phyloP scores from a whole-genome alignment of 2,329 filamentous ascomycete species.

The Paraphaeosphaeria sporulosa region DNA sequence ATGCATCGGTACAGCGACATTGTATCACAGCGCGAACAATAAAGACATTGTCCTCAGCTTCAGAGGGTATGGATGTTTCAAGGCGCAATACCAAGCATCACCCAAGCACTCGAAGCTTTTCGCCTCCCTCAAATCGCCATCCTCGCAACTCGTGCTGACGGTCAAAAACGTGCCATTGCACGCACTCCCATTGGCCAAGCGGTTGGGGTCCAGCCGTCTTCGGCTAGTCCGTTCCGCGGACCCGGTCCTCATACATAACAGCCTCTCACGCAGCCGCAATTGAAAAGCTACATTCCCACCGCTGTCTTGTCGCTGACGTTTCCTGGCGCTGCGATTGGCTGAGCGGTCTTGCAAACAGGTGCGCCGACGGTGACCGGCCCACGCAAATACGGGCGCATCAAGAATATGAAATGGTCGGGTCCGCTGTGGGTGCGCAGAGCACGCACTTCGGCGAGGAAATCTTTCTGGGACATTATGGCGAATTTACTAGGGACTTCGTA shows the following conservation, averaged over 20 bases:
- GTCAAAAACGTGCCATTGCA: background rate
- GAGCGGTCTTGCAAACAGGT: background rate
- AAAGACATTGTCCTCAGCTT: background rate
- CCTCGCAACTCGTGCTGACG: constrained; percentile 2
- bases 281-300: background rate
- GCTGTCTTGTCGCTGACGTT: background rate
- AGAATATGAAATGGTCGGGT: background rate
- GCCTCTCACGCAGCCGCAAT: constrained; percentile 7
- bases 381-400: background rate
- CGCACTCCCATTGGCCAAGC: background rate
- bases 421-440: constrained; percentile 3
- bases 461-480: constrained; percentile 6
- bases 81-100: constrained; percentile 5
- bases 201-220: background rate
- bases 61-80: no score
- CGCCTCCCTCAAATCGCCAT: background rate
- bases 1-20: background rate
- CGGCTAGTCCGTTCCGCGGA: background rate
- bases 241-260: background rate
- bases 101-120: constrained; percentile 1
- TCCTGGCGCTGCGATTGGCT: background rate
- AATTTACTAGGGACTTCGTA: background rate
- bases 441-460: background rate
- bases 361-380: no score
- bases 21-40: background rate